A percentile compares a stretch with the other conserved stretches of the same genome.
Conservation (phyloP, 2,329 filamentous ascomycete genomes). For the Epichloe gansuensis region DNA sequence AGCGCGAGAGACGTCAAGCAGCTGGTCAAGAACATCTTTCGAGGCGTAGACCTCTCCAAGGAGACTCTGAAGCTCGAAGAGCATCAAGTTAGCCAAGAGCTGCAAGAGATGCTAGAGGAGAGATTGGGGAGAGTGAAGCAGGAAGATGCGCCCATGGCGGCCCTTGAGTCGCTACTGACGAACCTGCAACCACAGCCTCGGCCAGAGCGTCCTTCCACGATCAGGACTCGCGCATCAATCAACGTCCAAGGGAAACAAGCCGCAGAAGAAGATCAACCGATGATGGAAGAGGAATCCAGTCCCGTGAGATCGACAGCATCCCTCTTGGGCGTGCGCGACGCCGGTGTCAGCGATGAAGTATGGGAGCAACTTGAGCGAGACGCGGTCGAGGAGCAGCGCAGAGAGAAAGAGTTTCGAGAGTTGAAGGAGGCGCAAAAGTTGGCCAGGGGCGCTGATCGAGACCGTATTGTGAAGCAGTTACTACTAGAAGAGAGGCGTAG, state of each 20-base stretch:
- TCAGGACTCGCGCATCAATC: too few species aligned
- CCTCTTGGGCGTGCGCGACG: conserved; percentile 30
- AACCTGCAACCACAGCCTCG: too few species aligned
- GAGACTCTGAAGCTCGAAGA: too few species aligned
- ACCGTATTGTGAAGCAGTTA: conserved; percentile 24
- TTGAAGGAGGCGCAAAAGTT: conserved; percentile 19
- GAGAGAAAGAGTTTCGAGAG: conserved; percentile 22
- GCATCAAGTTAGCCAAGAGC: too few species aligned
- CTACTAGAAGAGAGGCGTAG: conserved; percentile 26
- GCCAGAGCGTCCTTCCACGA: too few species aligned
- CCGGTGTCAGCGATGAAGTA: conserved; percentile 44
- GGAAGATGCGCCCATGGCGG: too few species aligned
- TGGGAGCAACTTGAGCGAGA: conserved; percentile 50
- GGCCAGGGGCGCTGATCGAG: conserved; percentile 18
- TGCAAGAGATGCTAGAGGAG: too few species aligned
- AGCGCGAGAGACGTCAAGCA: conserved; percentile 51
- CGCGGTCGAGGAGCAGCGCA: conserved; percentile 23
- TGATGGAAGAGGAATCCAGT: background rate
- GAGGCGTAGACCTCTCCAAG: conserved; percentile 4
- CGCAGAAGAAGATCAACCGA: conserved; percentile 4
- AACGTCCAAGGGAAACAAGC: background rate
- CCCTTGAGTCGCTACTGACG: too few species aligned
- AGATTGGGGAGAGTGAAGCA: too few species aligned
- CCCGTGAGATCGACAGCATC: background rate
- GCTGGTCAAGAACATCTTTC: conserved; percentile 38